A percentile compares a stretch with the other conserved stretches of the same genome.
Conservation (phyloP, 140 eudicot genomes). For the Oenanthe javanica region DNA sequence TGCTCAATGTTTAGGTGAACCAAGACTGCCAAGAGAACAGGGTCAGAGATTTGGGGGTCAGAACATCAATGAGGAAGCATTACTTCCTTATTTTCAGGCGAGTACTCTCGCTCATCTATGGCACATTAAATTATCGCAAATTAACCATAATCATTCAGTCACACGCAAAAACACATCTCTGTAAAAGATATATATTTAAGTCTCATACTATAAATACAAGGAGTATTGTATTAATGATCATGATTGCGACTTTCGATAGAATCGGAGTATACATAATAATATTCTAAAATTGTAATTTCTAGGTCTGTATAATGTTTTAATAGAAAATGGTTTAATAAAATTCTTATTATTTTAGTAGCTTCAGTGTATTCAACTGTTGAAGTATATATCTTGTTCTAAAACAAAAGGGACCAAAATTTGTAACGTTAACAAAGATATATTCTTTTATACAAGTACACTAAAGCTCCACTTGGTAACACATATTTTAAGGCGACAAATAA, state of each 20-base stretch:
- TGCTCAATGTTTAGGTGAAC: constrained; percentile 24
- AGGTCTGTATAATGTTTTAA: background rate
- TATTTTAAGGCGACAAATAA: background rate
- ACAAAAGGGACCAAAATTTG: background rate
- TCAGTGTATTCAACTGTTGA: background rate
- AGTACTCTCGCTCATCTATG: constrained; percentile 17
- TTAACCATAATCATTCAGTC: background rate
- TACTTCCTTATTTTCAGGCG: constrained; percentile 95
- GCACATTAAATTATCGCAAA: background rate
- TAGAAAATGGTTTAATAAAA: background rate
- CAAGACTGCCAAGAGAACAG: constrained; percentile 22
- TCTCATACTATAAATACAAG: background rate
- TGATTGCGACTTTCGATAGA: background rate
- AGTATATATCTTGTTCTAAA: background rate
- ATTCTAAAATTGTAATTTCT: background rate
- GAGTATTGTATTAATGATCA: background rate
- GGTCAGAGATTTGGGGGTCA: constrained; percentile 19
- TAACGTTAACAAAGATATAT: background rate
- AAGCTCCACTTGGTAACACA: background rate
- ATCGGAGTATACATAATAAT: background rate
- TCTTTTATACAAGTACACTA: background rate
- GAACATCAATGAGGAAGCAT: constrained; percentile 61
- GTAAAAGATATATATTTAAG: background rate
- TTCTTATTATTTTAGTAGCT: background rate
- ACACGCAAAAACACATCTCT: background rate